Percentiles rank a stretch among this genome's conserved stretches.
These are phyloP conservation scores for Tetrahymena malaccensis DNA, from an alignment of 73 alveolate genomes.

Conservation along the genomic window DNA sequence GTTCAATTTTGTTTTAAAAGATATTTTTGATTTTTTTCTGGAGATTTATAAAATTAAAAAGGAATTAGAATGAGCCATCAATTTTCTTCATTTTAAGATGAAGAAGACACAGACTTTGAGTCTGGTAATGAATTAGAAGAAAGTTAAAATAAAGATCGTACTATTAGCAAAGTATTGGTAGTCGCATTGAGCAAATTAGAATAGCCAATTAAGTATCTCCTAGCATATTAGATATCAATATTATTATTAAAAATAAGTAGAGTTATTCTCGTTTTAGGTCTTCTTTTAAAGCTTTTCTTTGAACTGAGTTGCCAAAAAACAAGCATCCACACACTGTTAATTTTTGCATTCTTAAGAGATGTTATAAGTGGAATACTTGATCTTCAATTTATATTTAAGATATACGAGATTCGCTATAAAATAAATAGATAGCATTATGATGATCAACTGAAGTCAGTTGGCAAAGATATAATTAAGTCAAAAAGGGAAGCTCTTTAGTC, in stretches of 20 bases:
- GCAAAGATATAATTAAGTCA: not conserved
- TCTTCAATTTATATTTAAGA: not conserved
- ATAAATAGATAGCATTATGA: not conserved
- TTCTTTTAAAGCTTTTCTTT: not conserved
- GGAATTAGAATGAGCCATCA: not conserved
- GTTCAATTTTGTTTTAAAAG: not conserved
- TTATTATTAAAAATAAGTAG: not conserved
- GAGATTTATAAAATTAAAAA: not conserved
- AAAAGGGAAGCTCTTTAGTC: not conserved
- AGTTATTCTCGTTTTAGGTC: not conserved
- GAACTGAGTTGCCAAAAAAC: not conserved
- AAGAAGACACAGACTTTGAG: not conserved
- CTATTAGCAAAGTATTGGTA: not conserved
- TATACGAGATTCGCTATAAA: not conserved
- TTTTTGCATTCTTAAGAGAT: not conserved
- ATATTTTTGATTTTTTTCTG: not conserved
- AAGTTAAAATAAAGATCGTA: not conserved
- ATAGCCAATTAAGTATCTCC: not conserved
- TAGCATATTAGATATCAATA: not conserved
- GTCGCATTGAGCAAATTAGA: not conserved
- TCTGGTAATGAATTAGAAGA: not conserved
- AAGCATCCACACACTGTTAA: not conserved
- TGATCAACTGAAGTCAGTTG: not conserved
- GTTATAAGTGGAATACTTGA: not conserved
- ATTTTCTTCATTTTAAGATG: not conserved